These are phyloP conservation scores for Actinomortierella ambigua DNA, from an alignment of 371 early-diverging fungal genomes.

Conservation along the genomic window DNA sequence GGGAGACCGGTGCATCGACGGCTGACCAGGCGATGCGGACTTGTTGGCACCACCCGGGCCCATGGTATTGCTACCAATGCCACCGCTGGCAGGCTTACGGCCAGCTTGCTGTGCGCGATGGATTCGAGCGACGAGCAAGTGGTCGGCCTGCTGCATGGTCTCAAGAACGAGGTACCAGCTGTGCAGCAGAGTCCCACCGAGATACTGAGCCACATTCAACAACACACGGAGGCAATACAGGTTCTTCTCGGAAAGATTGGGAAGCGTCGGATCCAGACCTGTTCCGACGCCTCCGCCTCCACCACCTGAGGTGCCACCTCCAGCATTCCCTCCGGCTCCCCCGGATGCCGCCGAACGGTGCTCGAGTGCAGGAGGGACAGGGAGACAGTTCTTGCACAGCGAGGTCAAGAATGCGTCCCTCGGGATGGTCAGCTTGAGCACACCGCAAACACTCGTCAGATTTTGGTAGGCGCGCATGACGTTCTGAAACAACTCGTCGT, in stretches of 20 bases:
- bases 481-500: conserved; percentile 83
- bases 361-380: conserved; percentile 57
- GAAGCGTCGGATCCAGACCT: not conserved
- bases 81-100: conserved; percentile 1
- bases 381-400: conserved; percentile 80
- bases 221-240: conserved; percentile 78
- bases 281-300: not conserved
- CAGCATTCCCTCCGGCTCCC: conserved; percentile 20
- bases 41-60: conserved; percentile 2
- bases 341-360: conserved; percentile 40
- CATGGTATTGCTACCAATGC: conserved; percentile 2
- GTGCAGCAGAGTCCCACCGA: conserved; percentile 76
- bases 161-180: conserved; percentile 91
- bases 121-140: conserved; percentile 50
- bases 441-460: conserved; percentile 85
- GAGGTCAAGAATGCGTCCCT: conserved; percentile 87
- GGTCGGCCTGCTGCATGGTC: conserved; percentile 87
- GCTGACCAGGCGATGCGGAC: conserved; percentile 12
- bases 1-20: not conserved
- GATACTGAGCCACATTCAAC: conserved; percentile 72
- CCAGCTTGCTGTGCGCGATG: conserved; percentile 40
- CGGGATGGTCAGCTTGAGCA: conserved; percentile 76
- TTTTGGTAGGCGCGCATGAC: conserved; percentile 75
- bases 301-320: not conserved
- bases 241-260: conserved; percentile 75